Evolutionary conservation across 108 stramenopile species (phyloP).

Genomic region (Nitzschia inconspicua): DNA sequence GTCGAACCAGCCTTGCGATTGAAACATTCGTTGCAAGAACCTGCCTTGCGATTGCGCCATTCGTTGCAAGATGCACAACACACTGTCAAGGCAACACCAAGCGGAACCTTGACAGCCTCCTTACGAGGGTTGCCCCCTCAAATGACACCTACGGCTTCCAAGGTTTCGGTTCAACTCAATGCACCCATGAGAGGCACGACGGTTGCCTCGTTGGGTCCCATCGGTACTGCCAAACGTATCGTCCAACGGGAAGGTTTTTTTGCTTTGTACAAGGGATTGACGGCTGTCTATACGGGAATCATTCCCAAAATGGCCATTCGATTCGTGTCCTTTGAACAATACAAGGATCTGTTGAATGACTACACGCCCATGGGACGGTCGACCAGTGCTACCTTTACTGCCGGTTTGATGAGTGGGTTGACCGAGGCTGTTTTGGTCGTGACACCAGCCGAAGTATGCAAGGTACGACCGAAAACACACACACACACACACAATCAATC

Average conservation of each 20-base stretch:
- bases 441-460: slow-evolving; percentile 89
- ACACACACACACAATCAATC: too few species aligned
- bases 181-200: too few species aligned
- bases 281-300: slow-evolving; percentile 93
- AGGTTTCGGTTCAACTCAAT: too few species aligned
- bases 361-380: slow-evolving; percentile 7
- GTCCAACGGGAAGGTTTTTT: slow-evolving; percentile 88
- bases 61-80: neutral
- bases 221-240: slow-evolving; percentile 83
- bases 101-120: neutral
- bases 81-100: neutral
- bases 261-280: slow-evolving; percentile 97
- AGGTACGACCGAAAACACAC: too few species aligned
- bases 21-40: slow-evolving; percentile 33
- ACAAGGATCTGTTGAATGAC: slow-evolving; percentile 40
- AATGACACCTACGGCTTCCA: too few species aligned
- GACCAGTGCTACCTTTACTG: slow-evolving; percentile 67
- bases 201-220: slow-evolving; percentile 59
- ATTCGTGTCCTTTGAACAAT: slow-evolving; percentile 93
- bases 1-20: slow-evolving; percentile 38
- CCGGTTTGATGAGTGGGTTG: slow-evolving; percentile 86
- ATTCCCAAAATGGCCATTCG: slow-evolving; percentile 98
- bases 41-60: slow-evolving; percentile 7
- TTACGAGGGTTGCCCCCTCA: too few species aligned
- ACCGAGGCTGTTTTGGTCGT: slow-evolving; percentile 76